Conservation (phyloP, 192 early-diverging fungal genomes). For the Umbelopsis isabellina region DNA sequence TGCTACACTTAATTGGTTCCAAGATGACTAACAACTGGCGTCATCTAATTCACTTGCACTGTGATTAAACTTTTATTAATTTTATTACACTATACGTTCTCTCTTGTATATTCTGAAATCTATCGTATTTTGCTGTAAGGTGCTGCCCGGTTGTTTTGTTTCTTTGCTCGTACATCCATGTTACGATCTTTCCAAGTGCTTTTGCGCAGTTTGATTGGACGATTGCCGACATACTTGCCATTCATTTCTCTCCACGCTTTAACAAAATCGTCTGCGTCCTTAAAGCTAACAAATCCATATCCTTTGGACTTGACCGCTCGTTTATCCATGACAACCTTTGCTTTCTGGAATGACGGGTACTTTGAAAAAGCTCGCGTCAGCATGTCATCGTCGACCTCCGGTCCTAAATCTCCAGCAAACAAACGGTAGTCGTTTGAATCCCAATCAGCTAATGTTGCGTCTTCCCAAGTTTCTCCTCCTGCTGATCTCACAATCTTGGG, state of each 20-base stretch:
- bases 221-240: constrained; percentile 96
- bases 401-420: constrained; percentile 94
- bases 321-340: constrained; percentile 87
- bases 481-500: constrained; percentile 76
- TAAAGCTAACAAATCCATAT: constrained; percentile 94
- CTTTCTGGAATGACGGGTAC: constrained; percentile 81
- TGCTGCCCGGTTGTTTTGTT: constrained; percentile 44
- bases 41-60: no score
- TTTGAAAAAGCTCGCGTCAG: constrained; percentile 82
- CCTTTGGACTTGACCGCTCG: constrained; percentile 84
- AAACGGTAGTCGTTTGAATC: constrained; percentile 89
- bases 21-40: no score
- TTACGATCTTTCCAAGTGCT: constrained; percentile 92
- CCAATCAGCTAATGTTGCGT: constrained; percentile 84
- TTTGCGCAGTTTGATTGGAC: constrained; percentile 93
- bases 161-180: constrained; percentile 62
- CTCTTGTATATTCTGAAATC: not conserved
- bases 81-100: not conserved
- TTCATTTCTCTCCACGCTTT: constrained; percentile 95
- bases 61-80: not conserved
- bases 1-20: no score
- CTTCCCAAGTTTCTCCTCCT: constrained; percentile 95
- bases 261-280: constrained; percentile 89
- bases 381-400: constrained; percentile 88
- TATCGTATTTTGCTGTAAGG: constrained; percentile 38